A percentile compares a stretch with the other conserved stretches of the same genome.
These are phyloP conservation scores for Calonectria pauciramosa DNA, from an alignment of 2,329 filamentous ascomycete species.

Conservation along the genomic window DNA sequence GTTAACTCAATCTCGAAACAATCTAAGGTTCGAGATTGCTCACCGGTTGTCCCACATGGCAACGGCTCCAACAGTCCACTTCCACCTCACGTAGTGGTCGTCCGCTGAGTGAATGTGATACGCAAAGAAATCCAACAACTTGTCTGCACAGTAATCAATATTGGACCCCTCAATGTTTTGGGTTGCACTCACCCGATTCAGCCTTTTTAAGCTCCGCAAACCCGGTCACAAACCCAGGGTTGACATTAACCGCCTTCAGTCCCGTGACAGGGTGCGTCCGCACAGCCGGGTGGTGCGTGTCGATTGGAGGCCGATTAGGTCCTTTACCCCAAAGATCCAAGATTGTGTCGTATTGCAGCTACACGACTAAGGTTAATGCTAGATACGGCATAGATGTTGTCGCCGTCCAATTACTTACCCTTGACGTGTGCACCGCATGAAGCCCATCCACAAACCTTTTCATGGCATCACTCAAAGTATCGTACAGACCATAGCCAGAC, in stretches of 20 bases:
- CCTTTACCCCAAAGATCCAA: constrained; percentile 25
- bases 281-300: constrained; percentile 63
- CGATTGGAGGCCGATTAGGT: constrained; percentile 56
- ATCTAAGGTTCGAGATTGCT: neutral
- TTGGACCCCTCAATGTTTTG: neutral
- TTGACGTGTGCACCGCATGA: constrained; percentile 60
- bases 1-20: neutral
- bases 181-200: constrained; percentile 56
- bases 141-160: constrained; percentile 8
- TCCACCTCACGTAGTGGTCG: constrained; percentile 64
- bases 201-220: constrained; percentile 64
- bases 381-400: neutral
- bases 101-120: constrained; percentile 64
- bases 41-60: constrained; percentile 64
- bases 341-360: constrained; percentile 30
- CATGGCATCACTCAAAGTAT: constrained; percentile 58
- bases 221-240: constrained; percentile 60
- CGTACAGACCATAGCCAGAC: constrained; percentile 61
- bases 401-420: neutral
- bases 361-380: neutral
- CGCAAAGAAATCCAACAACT: constrained; percentile 59
- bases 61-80: constrained; percentile 63
- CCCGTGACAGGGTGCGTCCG: constrained; percentile 63
- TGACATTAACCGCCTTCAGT: constrained; percentile 61
- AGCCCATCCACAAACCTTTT: constrained; percentile 58